A percentile compares a stretch with the other conserved stretches of the same genome.
Evolutionary conservation across 768 basidiomycete genomes (phyloP).

Genomic region (Amanita muscaria): DNA sequence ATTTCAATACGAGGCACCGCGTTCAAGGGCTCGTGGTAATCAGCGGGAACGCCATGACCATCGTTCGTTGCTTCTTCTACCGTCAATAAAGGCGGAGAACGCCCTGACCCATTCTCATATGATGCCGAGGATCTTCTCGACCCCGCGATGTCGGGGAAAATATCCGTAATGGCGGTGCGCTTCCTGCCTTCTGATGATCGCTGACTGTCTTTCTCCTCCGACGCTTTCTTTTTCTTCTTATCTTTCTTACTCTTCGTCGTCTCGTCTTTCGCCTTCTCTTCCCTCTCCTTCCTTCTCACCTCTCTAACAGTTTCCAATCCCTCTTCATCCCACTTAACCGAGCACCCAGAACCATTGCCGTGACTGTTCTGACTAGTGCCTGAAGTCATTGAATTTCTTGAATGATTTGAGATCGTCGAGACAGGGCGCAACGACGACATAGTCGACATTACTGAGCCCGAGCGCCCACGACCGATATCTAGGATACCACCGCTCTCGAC

Average conservation of each 20-base stretch:
- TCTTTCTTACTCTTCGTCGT: conserved; percentile 21
- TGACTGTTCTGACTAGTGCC: no score
- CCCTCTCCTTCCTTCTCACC: conserved; percentile 30
- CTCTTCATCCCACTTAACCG: conserved; percentile 21
- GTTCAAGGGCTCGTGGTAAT: conserved; percentile 14
- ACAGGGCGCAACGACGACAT: conserved; percentile 38
- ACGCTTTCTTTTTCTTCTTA: conserved; percentile 18
- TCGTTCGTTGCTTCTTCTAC: conserved; percentile 48
- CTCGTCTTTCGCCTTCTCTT: conserved; percentile 27
- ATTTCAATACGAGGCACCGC: conserved; percentile 13
- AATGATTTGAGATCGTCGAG: conserved; percentile 32
- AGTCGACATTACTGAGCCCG: conserved; percentile 31
- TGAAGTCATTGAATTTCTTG: conserved; percentile 23
- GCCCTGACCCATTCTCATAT: conserved; percentile 11
- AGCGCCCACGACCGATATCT: conserved; percentile 19
- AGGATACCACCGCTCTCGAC: conserved; percentile 5
- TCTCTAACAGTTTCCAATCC: conserved; percentile 42
- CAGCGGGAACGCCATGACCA: conserved; percentile 30
- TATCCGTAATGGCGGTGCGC: conserved; percentile 44
- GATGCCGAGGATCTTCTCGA: conserved; percentile 8
- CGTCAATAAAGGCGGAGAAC: conserved; percentile 22
- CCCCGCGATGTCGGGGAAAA: conserved; percentile 42
- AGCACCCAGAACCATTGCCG: conserved; percentile 7
- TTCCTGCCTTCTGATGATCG: conserved; percentile 41
- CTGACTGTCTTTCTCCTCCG: conserved; percentile 33